phyloP scores from a whole-genome alignment of 202 grass and related monocot species.

The Setaria italica region DNA sequence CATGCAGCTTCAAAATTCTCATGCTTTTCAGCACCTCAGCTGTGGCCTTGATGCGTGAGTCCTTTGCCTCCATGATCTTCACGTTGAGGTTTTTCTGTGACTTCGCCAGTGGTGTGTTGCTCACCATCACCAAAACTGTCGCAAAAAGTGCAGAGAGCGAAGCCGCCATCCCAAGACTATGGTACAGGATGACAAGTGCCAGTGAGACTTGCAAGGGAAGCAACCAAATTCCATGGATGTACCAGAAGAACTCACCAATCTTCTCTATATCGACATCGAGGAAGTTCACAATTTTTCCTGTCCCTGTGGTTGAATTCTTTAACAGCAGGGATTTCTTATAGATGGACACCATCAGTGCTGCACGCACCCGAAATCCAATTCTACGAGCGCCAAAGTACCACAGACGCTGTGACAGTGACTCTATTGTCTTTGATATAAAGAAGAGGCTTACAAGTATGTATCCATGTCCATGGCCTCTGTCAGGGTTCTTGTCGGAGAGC shows the following conservation, averaged over 20 bases:
- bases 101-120: constrained; percentile 77
- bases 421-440: constrained; percentile 78
- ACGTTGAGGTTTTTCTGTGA: constrained; percentile 69
- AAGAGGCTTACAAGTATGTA: constrained; percentile 73
- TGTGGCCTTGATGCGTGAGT: constrained; percentile 84
- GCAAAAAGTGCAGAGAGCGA: constrained; percentile 65
- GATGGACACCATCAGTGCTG: constrained; percentile 75
- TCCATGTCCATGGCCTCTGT: constrained; percentile 50
- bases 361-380: constrained; percentile 74
- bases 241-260: constrained; percentile 85
- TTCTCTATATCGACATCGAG: constrained; percentile 85
- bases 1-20: constrained; percentile 91
- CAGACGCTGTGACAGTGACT: constrained; percentile 85
- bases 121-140: constrained; percentile 83
- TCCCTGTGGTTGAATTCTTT: constrained; percentile 60
- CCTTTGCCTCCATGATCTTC: constrained; percentile 91
- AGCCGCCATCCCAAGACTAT: constrained; percentile 71
- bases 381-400: constrained; percentile 85
- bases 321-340: constrained; percentile 70
- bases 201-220: constrained; percentile 82
- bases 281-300: constrained; percentile 78
- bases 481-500: constrained; percentile 55
- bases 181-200: constrained; percentile 74
- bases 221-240: constrained; percentile 90
- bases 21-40: constrained; percentile 82